These are phyloP conservation scores for Xylaria palmicola DNA, from an alignment of 495 filamentous ascomycete species.

Conservation along the genomic window DNA sequence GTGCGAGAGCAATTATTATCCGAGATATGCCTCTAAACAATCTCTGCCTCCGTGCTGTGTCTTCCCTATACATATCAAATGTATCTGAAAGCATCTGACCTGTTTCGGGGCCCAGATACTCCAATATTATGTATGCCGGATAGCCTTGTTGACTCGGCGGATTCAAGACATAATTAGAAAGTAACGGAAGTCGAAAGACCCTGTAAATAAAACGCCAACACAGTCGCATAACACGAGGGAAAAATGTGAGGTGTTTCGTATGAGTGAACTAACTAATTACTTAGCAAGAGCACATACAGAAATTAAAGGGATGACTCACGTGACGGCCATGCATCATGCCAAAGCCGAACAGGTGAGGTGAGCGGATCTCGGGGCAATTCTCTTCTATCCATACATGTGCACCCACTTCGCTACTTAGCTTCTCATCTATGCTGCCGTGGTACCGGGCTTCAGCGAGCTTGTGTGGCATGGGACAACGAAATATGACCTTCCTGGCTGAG, in stretches of 20 bases:
- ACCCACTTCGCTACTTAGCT: slow-evolving; percentile 37
- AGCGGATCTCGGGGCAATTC: slow-evolving; percentile 34
- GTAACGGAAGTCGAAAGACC: neutral
- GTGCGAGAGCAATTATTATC: slow-evolving; percentile 35
- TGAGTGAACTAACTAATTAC: neutral
- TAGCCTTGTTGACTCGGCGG: neutral
- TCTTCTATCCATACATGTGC: slow-evolving; percentile 40
- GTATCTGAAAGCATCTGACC: slow-evolving; percentile 39
- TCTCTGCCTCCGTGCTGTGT: slow-evolving; percentile 21
- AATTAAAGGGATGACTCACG: slow-evolving; percentile 8
- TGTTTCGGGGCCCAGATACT: slow-evolving; percentile 18
- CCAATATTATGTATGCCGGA: slow-evolving; percentile 27
- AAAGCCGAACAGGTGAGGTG: slow-evolving; percentile 39
- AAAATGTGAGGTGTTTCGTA: neutral
- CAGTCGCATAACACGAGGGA: neutral
- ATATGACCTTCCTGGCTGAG: slow-evolving; percentile 17
- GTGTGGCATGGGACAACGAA: slow-evolving; percentile 37
- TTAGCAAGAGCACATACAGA: slow-evolving; percentile 12
- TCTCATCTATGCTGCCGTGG: slow-evolving; percentile 42
- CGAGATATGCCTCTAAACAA: slow-evolving; percentile 32
- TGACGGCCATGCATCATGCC: slow-evolving; percentile 24
- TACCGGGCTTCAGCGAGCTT: slow-evolving; percentile 32
- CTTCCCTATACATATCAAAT: slow-evolving; percentile 21
- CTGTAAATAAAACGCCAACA: neutral
- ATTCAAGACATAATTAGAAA: neutral